Evolutionary conservation across 169 alveolate species (phyloP).

Genomic region (Besnoitia besnoiti): DNA sequence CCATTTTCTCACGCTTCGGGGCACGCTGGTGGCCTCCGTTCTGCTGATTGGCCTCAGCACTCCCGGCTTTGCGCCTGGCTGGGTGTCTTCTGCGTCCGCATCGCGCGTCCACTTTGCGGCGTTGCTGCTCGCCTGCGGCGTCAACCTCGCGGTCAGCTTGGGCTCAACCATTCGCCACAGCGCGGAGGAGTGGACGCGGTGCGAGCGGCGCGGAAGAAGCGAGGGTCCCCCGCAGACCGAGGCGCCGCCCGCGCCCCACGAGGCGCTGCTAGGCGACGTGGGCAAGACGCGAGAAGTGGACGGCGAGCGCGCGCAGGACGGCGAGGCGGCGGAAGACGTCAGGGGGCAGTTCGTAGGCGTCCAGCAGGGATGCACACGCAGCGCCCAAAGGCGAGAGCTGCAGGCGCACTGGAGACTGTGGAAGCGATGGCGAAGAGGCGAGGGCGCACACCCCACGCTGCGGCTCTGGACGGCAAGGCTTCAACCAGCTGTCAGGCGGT

Average conservation of each 20-base stretch:
- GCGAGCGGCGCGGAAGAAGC: not conserved
- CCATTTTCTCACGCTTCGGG: conserved; percentile 1
- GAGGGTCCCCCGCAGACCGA: not conserved
- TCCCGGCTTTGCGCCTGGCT: not conserved
- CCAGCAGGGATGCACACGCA: not conserved
- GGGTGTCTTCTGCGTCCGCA: not conserved
- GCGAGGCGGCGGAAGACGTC: not conserved
- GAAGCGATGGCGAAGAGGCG: not conserved
- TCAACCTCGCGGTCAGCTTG: conserved; percentile 3
- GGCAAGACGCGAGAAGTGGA: not conserved
- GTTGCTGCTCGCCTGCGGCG: conserved; percentile 16
- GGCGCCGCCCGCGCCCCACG: not conserved
- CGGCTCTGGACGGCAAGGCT: not conserved
- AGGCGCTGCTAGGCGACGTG: not conserved
- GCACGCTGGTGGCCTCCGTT: not conserved
- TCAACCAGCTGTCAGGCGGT: not conserved
- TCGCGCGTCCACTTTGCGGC: not conserved
- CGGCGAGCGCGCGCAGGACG: not conserved
- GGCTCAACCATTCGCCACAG: not conserved
- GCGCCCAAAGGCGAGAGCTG: not conserved
- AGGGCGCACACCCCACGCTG: not conserved
- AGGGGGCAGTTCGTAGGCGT: not conserved
- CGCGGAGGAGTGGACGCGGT: not conserved
- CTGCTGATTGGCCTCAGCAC: not conserved
- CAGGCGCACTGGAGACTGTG: not conserved